Conservation (phyloP, 2,329 filamentous ascomycete species). For the Juglanconis juglandina region DNA sequence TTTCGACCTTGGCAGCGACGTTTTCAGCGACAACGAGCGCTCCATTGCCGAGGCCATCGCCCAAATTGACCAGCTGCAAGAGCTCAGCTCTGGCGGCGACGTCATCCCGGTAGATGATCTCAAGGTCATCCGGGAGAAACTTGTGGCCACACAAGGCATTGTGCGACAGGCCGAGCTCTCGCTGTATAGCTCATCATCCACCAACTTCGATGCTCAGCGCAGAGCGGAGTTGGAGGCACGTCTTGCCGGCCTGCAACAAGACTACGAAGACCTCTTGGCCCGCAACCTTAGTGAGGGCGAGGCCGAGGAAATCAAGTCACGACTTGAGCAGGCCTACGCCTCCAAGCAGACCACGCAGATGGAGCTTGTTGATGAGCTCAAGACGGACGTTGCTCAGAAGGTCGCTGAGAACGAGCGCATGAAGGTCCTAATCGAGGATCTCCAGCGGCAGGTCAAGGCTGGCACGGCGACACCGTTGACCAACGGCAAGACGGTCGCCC, state of each 20-base stretch:
- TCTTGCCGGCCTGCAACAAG: conserved; percentile 69
- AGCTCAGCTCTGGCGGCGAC: conserved; percentile 73
- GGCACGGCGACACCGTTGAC: conserved; percentile 58
- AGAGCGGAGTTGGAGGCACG: conserved; percentile 74
- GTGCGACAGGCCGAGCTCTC: conserved; percentile 89
- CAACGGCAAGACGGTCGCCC: conserved; percentile 88
- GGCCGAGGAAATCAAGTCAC: conserved; percentile 77
- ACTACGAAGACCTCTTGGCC: conserved; percentile 80
- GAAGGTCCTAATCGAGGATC: conserved; percentile 74
- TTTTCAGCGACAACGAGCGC: conserved; percentile 90
- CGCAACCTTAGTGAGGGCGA: conserved; percentile 76
- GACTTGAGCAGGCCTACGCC: conserved; percentile 72
- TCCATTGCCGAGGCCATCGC: conserved; percentile 80
- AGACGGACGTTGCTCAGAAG: conserved; percentile 71
- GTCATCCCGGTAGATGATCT: conserved; percentile 79
- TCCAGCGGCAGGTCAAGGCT: conserved; percentile 70
- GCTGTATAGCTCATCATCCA: conserved; percentile 65
- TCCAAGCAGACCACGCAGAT: conserved; percentile 71
- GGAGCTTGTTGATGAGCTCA: conserved; percentile 72
- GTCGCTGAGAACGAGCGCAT: conserved; percentile 79
- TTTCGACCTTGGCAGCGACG: conserved; percentile 88
- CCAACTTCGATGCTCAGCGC: conserved; percentile 63
- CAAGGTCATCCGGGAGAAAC: conserved; percentile 68
- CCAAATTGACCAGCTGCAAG: conserved; percentile 74
- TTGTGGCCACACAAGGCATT: conserved; percentile 87